Evolutionary conservation across 352 stramenopile genomes (phyloP).

Genomic region (Phytophthora pinifolia): DNA sequence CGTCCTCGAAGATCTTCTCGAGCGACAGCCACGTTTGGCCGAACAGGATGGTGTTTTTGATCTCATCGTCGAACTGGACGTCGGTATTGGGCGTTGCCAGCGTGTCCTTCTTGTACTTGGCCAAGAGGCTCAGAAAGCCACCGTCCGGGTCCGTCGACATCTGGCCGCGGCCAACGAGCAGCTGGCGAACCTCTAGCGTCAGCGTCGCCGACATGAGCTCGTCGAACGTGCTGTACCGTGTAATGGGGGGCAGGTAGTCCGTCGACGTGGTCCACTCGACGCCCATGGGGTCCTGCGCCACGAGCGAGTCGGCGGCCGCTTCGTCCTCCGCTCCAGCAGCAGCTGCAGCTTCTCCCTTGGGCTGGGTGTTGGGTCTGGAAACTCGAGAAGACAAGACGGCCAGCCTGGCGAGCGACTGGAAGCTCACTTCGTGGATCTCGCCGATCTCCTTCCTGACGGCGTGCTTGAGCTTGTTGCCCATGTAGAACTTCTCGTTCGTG

Average conservation of each 20-base stretch:
- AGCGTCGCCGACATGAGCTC: constrained; percentile 89
- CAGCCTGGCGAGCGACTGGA: constrained; percentile 81
- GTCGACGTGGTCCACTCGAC: constrained; percentile 69
- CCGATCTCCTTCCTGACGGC: constrained; percentile 72
- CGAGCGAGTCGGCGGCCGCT: constrained; percentile 42
- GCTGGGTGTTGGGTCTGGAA: constrained; percentile 62
- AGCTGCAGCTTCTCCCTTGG: constrained; percentile 39
- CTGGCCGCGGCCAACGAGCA: constrained; percentile 78
- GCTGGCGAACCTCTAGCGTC: constrained; percentile 84
- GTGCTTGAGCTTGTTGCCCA: constrained; percentile 84
- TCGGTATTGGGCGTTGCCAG: constrained; percentile 44
- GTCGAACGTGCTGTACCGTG: constrained; percentile 88
- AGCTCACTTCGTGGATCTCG: constrained; percentile 86
- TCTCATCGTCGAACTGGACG: constrained; percentile 74
- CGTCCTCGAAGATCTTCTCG: constrained; percentile 90
- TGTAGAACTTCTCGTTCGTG: constrained; percentile 86
- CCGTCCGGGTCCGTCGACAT: constrained; percentile 84
- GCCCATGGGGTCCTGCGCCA: constrained; percentile 76
- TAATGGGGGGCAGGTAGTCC: constrained; percentile 80
- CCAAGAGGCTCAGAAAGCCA: constrained; percentile 77
- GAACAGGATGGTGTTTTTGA: constrained; percentile 86
- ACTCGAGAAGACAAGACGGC: constrained; percentile 83
- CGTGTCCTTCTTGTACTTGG: constrained; percentile 86
- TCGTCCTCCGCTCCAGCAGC: constrained; percentile 42
- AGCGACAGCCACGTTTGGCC: constrained; percentile 88